Conservation (phyloP, 257 asterid species). For the Solanum pinnatisectum region DNA sequence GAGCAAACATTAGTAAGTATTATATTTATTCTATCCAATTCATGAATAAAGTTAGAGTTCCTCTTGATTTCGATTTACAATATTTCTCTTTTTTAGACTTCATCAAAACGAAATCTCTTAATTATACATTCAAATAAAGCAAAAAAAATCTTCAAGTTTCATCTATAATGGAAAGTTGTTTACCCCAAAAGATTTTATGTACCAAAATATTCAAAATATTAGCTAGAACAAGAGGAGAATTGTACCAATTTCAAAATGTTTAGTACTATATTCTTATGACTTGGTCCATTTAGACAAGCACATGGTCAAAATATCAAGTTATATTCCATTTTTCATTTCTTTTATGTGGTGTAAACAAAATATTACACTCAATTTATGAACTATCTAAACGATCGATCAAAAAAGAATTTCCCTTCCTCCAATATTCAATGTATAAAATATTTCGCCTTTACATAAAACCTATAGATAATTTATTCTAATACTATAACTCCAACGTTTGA, state of each 20-base stretch:
- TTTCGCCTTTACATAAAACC: fast-evolving
- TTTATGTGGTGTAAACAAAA: neutral
- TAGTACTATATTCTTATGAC: neutral
- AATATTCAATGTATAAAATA: no score
- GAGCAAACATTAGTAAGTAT: no score
- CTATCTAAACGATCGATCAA: neutral
- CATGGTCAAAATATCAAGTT: neutral
- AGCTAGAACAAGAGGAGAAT: neutral
- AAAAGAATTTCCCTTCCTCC: fast-evolving
- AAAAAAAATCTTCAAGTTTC: neutral
- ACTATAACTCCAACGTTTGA: fast-evolving
- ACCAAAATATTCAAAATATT: neutral
- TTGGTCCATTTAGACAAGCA: neutral
- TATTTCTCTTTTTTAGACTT: no score
- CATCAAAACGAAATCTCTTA: neutral
- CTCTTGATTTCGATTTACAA: neutral
- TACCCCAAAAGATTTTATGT: neutral
- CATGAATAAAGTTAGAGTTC: no score
- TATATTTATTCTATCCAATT: no score
- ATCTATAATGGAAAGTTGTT: neutral
- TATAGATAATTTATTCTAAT: no score
- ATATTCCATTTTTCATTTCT: neutral
- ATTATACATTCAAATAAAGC: neutral
- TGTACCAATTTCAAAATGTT: neutral
- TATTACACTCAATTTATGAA: neutral